Evolutionary conservation across 2,329 filamentous ascomycete species (phyloP).

Genomic region (Apiospora phragmitis): DNA sequence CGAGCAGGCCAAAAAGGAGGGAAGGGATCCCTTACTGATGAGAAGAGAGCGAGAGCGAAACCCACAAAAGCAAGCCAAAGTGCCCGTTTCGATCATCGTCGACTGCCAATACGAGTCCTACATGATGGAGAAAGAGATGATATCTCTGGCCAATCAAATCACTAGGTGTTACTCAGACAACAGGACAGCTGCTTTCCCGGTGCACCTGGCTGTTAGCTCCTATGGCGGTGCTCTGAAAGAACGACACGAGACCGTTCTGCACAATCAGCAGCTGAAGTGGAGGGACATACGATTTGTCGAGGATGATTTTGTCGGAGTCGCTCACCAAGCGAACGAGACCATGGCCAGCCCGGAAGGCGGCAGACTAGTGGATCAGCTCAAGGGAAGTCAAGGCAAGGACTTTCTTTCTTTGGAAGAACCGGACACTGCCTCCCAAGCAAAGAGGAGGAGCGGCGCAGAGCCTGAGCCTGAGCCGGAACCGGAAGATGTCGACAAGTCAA

Average conservation of each 20-base stretch:
- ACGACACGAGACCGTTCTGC: conserved; percentile 76
- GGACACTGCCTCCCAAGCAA: conserved; percentile 33
- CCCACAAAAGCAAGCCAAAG: conserved; percentile 37
- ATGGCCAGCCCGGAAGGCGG: conserved; percentile 64
- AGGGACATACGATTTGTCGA: conserved; percentile 73
- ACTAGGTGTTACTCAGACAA: conserved; percentile 92
- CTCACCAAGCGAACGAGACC: conserved; percentile 61
- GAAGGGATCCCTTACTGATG: conserved; percentile 41
- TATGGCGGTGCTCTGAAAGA: conserved; percentile 75
- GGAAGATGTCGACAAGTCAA: conserved; percentile 40
- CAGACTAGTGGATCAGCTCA: conserved; percentile 59
- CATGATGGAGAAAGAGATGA: conserved; percentile 84
- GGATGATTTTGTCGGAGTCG: conserved; percentile 72
- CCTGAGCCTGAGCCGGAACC: conserved; percentile 26
- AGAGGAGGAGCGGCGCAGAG: conserved; percentile 23
- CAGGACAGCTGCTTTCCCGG: conserved; percentile 63
- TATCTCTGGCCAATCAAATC: conserved; percentile 81
- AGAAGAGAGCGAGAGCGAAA: conserved; percentile 35
- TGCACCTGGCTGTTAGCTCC: conserved; percentile 75
- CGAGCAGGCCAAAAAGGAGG: conserved; percentile 43
- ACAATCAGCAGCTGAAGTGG: conserved; percentile 75
- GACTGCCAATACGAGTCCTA: conserved; percentile 91
- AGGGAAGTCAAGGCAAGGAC: conserved; percentile 33
- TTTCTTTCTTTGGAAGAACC: conserved; percentile 34
- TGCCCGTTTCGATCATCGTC: conserved; percentile 79